These are phyloP conservation scores for Thinopyrum elongatum DNA, from an alignment of 176 grass and related monocot genomes.

Conservation along the genomic window DNA sequence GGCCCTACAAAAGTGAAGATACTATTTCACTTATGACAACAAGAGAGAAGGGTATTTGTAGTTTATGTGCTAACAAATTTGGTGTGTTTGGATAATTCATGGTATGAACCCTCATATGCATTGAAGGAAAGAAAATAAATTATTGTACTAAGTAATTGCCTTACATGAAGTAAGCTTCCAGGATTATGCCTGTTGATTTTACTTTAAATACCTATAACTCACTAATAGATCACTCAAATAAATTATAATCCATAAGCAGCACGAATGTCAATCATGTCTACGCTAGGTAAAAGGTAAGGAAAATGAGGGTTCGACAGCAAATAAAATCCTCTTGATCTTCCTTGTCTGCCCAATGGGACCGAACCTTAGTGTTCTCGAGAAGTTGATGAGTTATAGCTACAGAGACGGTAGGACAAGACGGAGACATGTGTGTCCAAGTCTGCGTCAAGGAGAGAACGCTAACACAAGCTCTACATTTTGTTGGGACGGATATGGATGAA, in stretches of 20 bases:
- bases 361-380: conserved; percentile 62
- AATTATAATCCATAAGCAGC: conserved; percentile 16
- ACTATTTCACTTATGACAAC: too few species aligned
- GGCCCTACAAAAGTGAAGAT: too few species aligned
- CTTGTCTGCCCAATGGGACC: conserved; percentile 50
- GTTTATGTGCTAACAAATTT: too few species aligned
- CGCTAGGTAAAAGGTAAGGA: conserved; percentile 65
- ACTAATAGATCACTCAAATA: too few species aligned
- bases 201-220: too few species aligned
- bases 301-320: conserved; percentile 55
- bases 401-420: conserved; percentile 76
- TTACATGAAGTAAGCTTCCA: too few species aligned
- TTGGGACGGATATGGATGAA: conserved; percentile 69
- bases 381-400: conserved; percentile 68
- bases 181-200: too few species aligned
- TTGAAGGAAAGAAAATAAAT: too few species aligned
- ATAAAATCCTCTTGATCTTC: conserved; percentile 57
- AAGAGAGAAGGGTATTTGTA: too few species aligned
- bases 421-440: conserved; percentile 46
- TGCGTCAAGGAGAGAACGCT: conserved; percentile 50
- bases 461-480: conserved; percentile 53
- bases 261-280: conserved; percentile 57
- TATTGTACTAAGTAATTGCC: too few species aligned
- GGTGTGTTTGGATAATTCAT: too few species aligned
- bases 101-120: too few species aligned